Evolutionary conservation across 345 rosid species (phyloP), one percentile per base, ranked within the genome.

Genomic region (Eucalyptus camaldulensis): DNA sequence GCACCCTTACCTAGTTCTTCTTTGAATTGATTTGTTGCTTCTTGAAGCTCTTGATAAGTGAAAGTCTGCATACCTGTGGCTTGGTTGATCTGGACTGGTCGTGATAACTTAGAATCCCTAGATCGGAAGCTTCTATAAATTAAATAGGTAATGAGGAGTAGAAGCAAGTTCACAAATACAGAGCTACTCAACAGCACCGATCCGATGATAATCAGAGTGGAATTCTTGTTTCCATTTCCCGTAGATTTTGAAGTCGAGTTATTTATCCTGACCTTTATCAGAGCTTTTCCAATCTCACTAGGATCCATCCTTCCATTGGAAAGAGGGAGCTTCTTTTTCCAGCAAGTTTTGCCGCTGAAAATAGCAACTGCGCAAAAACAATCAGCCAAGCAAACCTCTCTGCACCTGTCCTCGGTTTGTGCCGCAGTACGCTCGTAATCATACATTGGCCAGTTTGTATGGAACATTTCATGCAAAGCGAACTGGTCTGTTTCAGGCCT

Each of bases 261-360:
- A 19, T 8, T 6, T 17, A 7, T 19, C 58, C 5, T 19, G 25
- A 53, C 25, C 58, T 95, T 94, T 29, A 95, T 49, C 21, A 93
- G 69, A 19, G 96, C 93, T 51, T 87, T 92, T 15, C 92, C 90
- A 10, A 14, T 85, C 3, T 15, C 4, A 14, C 17, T 3, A 1
- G 47, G 49, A 0, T 47, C 49, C 49, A 10, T 10, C 12, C 49
- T 49, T 5, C 56, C 56, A 51, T 51, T 51, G 3, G 8, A 51
- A 22, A 94, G 88, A 25, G 95, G 96, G 60, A 45, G 31, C 86
- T 40, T 94, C 94, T 93, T 94, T 91, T 93, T 96, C 94, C 91
- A 92, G 43, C 96, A 94, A 1, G 51, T 24, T 14, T 3, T 33
- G 37, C 89, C 87, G 1, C 27, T 8, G 44, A 90, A 83, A 91